Conservation (phyloP, 495 filamentous ascomycete species). For the Sphaerosporella brunnea region DNA sequence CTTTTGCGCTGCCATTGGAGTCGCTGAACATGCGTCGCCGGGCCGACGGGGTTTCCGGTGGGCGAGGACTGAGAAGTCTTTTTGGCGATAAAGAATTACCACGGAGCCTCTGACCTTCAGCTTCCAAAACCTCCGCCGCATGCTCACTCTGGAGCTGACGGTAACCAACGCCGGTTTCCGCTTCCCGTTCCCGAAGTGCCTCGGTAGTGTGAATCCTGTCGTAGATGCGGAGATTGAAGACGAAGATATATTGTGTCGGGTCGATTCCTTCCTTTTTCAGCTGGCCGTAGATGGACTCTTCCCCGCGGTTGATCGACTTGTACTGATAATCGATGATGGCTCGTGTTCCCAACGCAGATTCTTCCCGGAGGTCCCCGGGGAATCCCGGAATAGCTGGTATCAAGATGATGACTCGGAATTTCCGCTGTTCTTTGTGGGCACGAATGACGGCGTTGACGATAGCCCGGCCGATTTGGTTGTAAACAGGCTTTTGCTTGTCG, state of each 20-base stretch:
- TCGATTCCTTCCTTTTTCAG: conserved; percentile 62
- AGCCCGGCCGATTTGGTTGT: conserved; percentile 69
- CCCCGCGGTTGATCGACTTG: conserved; percentile 80
- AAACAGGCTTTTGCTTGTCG: conserved; percentile 63
- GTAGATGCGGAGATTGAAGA: conserved; percentile 81
- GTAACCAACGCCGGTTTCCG: conserved; percentile 64
- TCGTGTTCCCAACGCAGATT: conserved; percentile 65
- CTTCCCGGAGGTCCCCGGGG: conserved; percentile 69
- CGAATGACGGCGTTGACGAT: conserved; percentile 79
- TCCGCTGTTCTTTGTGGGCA: conserved; percentile 66
- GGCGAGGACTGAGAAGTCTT: background rate
- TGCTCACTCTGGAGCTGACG: conserved; percentile 69
- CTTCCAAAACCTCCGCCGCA: conserved; percentile 68
- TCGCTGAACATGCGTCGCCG: background rate
- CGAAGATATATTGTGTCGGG: conserved; percentile 63
- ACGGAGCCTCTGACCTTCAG: conserved; percentile 27
- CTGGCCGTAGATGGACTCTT: conserved; percentile 73
- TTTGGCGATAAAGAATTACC: background rate
- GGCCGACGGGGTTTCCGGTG: background rate
- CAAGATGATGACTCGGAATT: conserved; percentile 77
- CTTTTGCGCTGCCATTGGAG: conserved; percentile 23
- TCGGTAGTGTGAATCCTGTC: conserved; percentile 74
- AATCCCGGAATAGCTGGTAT: conserved; percentile 89
- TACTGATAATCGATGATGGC: conserved; percentile 99
- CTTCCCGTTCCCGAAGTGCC: conserved; percentile 48